Conservation (phyloP, 495 filamentous ascomycete genomes). For the Xylaria nigripes region DNA sequence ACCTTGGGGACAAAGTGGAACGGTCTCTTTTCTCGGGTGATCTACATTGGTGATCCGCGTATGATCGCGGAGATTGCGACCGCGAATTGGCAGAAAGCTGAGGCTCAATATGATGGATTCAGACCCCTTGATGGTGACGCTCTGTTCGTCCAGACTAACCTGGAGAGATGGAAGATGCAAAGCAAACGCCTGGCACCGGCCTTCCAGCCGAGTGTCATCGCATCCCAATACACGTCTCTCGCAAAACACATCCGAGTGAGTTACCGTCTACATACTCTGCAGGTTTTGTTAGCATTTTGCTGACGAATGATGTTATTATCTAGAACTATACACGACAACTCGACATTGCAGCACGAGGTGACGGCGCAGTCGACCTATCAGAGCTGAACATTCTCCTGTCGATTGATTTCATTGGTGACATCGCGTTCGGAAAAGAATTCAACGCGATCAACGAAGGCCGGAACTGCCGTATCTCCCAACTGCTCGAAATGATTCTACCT, state of each 20-base stretch:
- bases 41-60: constrained; percentile 4
- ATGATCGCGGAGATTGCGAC: constrained; percentile 7
- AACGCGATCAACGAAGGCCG: constrained; percentile 6
- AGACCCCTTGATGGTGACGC: constrained; percentile 6
- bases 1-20: constrained; percentile 4
- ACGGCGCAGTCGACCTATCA: background rate
- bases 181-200: constrained; percentile 6
- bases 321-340: constrained; percentile 6
- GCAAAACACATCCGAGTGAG: constrained; percentile 4
- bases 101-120: constrained; percentile 5
- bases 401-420: constrained; percentile 10
- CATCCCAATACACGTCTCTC: constrained; percentile 4
- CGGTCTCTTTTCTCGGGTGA: constrained; percentile 6
- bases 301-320: background rate
- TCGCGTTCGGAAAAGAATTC: constrained; percentile 7
- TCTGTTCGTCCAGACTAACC: constrained; percentile 2
- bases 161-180: constrained; percentile 6
- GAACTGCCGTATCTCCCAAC: constrained; percentile 3
- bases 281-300: background rate
- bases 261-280: background rate
- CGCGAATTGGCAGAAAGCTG: constrained; percentile 2
- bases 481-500: constrained; percentile 8
- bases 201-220: constrained; percentile 4
- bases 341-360: background rate
- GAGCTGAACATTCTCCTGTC: constrained; percentile 4